A percentile compares a stretch with the other conserved stretches of the same genome.
These are phyloP conservation scores for Zizania palustris DNA, from an alignment of 202 grass and related monocot species.

Conservation along the genomic window DNA sequence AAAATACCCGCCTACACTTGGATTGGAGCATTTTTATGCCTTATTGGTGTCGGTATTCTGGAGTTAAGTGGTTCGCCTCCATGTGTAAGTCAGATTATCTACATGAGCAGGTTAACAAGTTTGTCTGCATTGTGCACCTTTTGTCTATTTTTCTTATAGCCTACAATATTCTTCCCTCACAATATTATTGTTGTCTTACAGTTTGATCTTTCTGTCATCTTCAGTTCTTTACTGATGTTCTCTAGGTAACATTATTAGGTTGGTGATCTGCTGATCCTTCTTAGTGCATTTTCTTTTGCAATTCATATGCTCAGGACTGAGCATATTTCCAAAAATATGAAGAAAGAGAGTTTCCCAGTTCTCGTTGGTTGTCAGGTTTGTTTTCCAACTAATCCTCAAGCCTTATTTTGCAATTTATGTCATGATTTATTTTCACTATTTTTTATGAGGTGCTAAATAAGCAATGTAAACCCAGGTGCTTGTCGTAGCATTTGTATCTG, in stretches of 20 bases:
- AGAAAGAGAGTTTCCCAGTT: slow-evolving; percentile 66
- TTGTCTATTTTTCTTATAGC: slow-evolving; percentile 8
- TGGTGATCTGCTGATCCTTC: slow-evolving; percentile 78
- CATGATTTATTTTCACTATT: background rate
- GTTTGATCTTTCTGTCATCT: slow-evolving; percentile 13
- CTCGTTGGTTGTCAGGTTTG: slow-evolving; percentile 85
- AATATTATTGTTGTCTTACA: background rate
- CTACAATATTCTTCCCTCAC: slow-evolving; percentile 27
- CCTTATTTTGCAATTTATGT: background rate
- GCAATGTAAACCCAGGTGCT: slow-evolving; percentile 56
- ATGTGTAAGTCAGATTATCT: slow-evolving; percentile 70
- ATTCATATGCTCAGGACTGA: slow-evolving; percentile 93
- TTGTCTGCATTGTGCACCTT: slow-evolving; percentile 22
- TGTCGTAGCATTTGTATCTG: slow-evolving; percentile 70
- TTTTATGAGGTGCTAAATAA: slow-evolving; percentile 26
- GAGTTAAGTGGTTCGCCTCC: slow-evolving; percentile 84
- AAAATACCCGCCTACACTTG: slow-evolving; percentile 67
- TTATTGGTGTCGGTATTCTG: slow-evolving; percentile 75
- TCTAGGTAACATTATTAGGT: slow-evolving; percentile 45
- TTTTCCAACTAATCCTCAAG: background rate
- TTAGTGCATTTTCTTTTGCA: slow-evolving; percentile 80
- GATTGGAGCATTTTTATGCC: slow-evolving; percentile 73
- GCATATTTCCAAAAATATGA: slow-evolving; percentile 74
- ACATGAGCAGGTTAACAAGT: slow-evolving; percentile 32
- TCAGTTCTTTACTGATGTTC: slow-evolving; percentile 30